Evolutionary conservation across 139 green algal species (phyloP).

Genomic region (Coelastrella sp.): DNA sequence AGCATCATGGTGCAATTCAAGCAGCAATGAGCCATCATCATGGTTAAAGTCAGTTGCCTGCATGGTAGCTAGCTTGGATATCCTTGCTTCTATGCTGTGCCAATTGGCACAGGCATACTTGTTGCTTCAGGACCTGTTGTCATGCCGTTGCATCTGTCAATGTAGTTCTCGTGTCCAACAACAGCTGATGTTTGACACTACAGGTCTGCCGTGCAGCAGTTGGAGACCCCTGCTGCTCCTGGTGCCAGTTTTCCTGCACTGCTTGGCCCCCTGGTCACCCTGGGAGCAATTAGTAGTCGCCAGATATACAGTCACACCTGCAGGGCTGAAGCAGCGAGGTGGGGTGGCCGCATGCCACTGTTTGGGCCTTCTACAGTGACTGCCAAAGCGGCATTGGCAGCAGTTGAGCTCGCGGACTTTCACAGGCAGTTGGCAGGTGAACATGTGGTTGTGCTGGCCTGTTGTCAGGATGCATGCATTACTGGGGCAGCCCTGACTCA

Average conservation of each 20-base stretch:
- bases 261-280: slow-evolving; percentile 61
- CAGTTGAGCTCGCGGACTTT: slow-evolving; percentile 74
- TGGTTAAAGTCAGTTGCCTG: too few relatives aligned
- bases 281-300: slow-evolving; percentile 67
- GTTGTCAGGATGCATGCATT: too few relatives aligned
- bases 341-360: slow-evolving; percentile 23
- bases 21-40: too few relatives aligned
- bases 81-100: too few relatives aligned
- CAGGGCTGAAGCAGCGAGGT: slow-evolving; percentile 27
- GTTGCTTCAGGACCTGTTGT: too few relatives aligned
- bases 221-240: slow-evolving; percentile 53
- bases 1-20: too few relatives aligned
- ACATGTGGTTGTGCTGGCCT: background rate
- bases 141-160: too few relatives aligned
- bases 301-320: slow-evolving; percentile 51
- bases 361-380: slow-evolving; percentile 21
- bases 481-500: too few relatives aligned
- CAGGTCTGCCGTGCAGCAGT: background rate
- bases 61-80: too few relatives aligned
- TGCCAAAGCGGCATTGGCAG: slow-evolving; percentile 57
- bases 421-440: slow-evolving; percentile 56
- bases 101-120: too few relatives aligned
- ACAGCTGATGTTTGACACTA: background rate
- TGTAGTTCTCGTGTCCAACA: background rate
- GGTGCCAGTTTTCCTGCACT: slow-evolving; percentile 74